Evolutionary conservation across 2,329 filamentous ascomycete genomes (phyloP).

Genomic region (Clonostachys rhizophaga): DNA sequence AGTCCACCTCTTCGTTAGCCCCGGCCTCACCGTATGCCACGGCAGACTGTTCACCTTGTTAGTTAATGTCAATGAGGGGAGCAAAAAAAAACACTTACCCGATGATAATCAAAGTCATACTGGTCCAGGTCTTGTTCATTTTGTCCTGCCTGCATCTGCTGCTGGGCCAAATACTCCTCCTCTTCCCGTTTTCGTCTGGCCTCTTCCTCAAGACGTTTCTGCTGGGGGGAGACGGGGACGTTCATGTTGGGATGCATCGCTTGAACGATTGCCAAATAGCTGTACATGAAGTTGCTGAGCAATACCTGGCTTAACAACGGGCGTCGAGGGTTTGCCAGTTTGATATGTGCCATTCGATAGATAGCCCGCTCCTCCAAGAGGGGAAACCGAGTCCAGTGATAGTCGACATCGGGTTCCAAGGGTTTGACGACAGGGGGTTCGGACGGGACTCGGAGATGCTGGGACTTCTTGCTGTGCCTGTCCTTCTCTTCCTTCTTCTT

Average conservation of each 20-base stretch:
- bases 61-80: not conserved
- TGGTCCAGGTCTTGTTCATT: constrained; percentile 41
- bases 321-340: constrained; percentile 92
- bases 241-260: constrained; percentile 97
- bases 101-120: constrained; percentile 49
- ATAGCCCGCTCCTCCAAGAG: constrained; percentile 95
- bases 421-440: constrained; percentile 68
- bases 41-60: constrained; percentile 25
- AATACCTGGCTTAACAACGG: constrained; percentile 92
- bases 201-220: constrained; percentile 56
- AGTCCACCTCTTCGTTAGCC: constrained; percentile 37
- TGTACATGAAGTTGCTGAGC: constrained; percentile 99
- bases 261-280: constrained; percentile 96
- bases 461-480: constrained; percentile 66
- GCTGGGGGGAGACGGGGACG: constrained; percentile 77
- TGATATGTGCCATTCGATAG: constrained; percentile 98
- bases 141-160: constrained; percentile 36
- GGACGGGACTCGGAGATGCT: constrained; percentile 72
- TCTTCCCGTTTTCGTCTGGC: constrained; percentile 43
- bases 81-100: constrained; percentile 28
- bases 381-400: constrained; percentile 92
- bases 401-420: constrained; percentile 84
- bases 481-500: constrained; percentile 86
- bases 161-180: constrained; percentile 41
- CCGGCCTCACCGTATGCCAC: constrained; percentile 41